Conservation (phyloP, 2,329 filamentous ascomycete genomes). For the Sclerotinia subarctica region DNA sequence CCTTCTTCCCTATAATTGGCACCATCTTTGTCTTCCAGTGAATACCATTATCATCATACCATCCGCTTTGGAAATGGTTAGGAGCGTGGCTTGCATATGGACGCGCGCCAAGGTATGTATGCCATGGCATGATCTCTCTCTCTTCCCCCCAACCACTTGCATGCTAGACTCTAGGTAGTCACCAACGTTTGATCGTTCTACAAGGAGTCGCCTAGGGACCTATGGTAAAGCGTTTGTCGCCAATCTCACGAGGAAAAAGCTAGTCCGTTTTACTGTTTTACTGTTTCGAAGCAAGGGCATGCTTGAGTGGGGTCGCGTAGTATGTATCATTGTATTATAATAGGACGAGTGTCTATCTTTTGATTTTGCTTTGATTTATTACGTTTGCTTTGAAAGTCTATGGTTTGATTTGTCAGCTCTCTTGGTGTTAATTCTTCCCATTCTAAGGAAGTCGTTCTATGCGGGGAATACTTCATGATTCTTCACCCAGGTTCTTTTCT, state of each 20-base stretch:
- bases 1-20: neutral
- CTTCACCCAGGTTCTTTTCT: neutral
- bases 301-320: neutral
- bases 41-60: neutral
- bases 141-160: neutral
- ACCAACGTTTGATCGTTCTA: neutral
- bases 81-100: conserved; percentile 12
- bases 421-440: neutral
- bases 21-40: neutral
- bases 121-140: conserved; percentile 1
- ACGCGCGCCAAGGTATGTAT: conserved; percentile 3
- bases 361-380: conserved; percentile 7
- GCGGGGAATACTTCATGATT: neutral
- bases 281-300: conserved; percentile 6
- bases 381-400: neutral
- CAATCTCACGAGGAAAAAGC: conserved; percentile 8
- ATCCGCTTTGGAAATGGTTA: neutral
- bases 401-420: neutral
- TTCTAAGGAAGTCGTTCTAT: neutral
- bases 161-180: neutral
- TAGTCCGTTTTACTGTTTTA: conserved; percentile 3
- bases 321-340: neutral
- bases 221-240: conserved; percentile 4
- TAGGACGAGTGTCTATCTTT: neutral
- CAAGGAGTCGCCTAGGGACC: neutral